Evolutionary conservation across 2,329 filamentous ascomycete genomes (phyloP), one percentile per base, ranked within the genome.

Genomic region (Colletotrichum sp.): DNA sequence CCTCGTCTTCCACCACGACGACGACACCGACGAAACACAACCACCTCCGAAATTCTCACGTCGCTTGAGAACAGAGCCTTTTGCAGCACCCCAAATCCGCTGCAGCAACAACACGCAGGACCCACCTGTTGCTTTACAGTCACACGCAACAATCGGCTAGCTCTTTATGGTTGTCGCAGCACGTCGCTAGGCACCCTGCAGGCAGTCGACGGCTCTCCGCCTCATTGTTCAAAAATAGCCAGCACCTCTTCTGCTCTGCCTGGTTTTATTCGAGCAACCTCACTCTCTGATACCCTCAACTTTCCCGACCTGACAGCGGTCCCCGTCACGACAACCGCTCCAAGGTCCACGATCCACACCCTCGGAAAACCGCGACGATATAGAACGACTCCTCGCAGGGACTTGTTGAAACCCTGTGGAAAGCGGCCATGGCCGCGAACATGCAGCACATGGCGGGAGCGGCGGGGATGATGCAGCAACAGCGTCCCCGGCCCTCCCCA

Each of bases 361-460:
- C 69, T 21, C 75, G 66, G 71, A 77, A 71, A 72, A 76, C 67
- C 26, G 62, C 21, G 36, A 32, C 66, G 63, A n/a, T 24, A 49
- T 64, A 57, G 36, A 34, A 63, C 36, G 36, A 63, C 68, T 39
- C 44, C 36, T 16, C 36, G 70, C 30, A 69, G 64, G 55, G 55
- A 73, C 63, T 77, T 78, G 67, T 77, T 70, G 62, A 24, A 78
- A 76, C 32, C 76, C 75, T 67, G 74, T 78, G 69, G 68, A 75
- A 77, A 79, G 88, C 88, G 86, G 88, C 88, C 84, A 92, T 92
- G 90, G 90, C 90, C 86, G 90, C 88, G 81, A 91, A 91, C 79
- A 89, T 92, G 85, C 88, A 88, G 83, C 90, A 90, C 80, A 91
- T 92, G 89, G 86, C 84, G 81, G 85, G 84, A 77, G 85, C 84